Conservation (phyloP, 2,329 filamentous ascomycete genomes). For the Fusarium nygamai region DNA sequence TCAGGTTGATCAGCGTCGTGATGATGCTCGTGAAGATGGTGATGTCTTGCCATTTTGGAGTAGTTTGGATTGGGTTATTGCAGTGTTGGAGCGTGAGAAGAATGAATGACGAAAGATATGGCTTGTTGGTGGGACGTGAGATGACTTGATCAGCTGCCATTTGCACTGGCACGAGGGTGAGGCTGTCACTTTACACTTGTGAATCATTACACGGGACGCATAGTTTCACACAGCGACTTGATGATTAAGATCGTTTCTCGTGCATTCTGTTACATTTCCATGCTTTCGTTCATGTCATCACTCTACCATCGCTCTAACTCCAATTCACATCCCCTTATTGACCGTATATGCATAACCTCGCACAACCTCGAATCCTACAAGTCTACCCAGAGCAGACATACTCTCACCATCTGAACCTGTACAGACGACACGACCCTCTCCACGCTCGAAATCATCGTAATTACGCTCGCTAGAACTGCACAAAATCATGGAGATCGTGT, state of each 20-base stretch:
- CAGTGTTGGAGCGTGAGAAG: no score
- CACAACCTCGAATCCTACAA: background rate
- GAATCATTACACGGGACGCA: background rate
- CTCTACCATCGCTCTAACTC: accelerated
- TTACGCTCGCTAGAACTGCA: background rate
- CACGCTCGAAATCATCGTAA: background rate
- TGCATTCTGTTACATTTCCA: background rate
- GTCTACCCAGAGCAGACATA: background rate
- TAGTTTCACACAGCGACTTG: background rate
- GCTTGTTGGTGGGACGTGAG: background rate
- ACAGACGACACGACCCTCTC: background rate
- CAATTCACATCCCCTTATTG: background rate
- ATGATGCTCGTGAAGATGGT: background rate
- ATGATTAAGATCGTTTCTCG: accelerated
- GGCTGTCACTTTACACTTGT: background rate
- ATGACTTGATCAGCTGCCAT: background rate
- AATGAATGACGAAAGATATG: background rate
- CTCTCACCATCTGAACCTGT: no score
- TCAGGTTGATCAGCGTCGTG: background rate
- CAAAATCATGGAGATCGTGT: background rate
- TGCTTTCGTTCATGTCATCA: background rate
- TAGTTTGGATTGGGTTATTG: background rate
- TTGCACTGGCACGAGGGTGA: background rate
- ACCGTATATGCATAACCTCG: no score
- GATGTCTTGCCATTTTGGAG: background rate